Base-by-base conservation (phyloP, 345 rosid genomes). In the Brassica nigra region DNA sequence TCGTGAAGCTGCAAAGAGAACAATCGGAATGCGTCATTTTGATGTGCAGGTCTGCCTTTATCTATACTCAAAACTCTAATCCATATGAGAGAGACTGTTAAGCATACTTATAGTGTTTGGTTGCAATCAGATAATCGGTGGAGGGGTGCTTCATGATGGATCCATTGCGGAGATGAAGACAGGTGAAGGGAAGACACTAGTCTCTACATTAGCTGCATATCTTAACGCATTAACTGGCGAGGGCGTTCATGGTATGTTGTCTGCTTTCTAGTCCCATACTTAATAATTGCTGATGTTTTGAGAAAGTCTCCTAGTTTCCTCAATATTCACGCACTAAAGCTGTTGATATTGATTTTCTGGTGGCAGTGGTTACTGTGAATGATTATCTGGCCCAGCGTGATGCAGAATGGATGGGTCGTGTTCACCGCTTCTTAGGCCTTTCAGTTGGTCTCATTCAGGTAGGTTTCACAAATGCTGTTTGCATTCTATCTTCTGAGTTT, bases 331-430 rank as follows among this genome's bases (percentile, higher is more conserved):
- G n/a, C n/a, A n/a, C 62, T 73, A 42, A 67, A 23, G 20, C 8
- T 63, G 31, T 57, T 66, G 65, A 18, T 81, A 58, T 66, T 84
- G 8, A 30, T 79, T 78, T 75, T 78, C 57, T 79, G 74, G 81
- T 77, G 74, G 73, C 87, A 94, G 98, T 94, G 87, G 98, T 94
- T 71, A 94, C 98, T 30, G 98, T 94, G 74, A 94, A 94, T 83
- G 97, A 94, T 86, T 94, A 94, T 84, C 85, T 94, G 68, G 98
- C 98, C 69, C 93, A 89, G 80, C 97, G 98, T 71, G 98, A 94
- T 88, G 98, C 98, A 79, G 97, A 94, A 76, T 94, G 98, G 98
- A 94, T 94, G 98, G 98, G 97, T 33, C 97, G 95, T 78, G 93
- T 94, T 84, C 95, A 94, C 87, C 89, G 89, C 68, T 94, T 85